A percentile compares a stretch with the other conserved stretches of the same genome.
phyloP scores from a whole-genome alignment of 345 rosid species.

The Salix caprea region DNA sequence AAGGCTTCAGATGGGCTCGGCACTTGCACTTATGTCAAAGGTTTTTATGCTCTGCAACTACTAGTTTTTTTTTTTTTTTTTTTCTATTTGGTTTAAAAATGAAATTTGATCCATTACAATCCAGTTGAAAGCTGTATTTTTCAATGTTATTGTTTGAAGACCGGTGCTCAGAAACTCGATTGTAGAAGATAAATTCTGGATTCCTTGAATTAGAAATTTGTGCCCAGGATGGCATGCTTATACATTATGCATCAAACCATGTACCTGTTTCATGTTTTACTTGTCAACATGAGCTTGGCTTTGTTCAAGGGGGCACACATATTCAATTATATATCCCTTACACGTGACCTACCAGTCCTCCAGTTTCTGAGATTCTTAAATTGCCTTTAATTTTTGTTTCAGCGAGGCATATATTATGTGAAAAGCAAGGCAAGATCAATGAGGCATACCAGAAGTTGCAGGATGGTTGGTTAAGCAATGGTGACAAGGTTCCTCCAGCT shows the following conservation, averaged over 20 bases:
- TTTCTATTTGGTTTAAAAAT: background rate
- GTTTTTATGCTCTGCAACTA: constrained; percentile 23
- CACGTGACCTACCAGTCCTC: background rate
- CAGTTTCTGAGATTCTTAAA: background rate
- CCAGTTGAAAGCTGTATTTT: background rate
- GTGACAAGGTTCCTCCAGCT: constrained; percentile 97
- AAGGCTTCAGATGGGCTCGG: constrained; percentile 88
- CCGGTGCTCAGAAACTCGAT: background rate
- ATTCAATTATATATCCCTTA: background rate
- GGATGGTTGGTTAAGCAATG: constrained; percentile 90
- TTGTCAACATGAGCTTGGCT: background rate
- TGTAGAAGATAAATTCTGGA: background rate
- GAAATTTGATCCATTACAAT: background rate
- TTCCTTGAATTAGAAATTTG: background rate
- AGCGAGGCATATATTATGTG: constrained; percentile 88
- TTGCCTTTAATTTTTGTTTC: constrained; percentile 19
- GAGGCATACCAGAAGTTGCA: constrained; percentile 92
- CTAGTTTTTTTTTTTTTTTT: background rate
- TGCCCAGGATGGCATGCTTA: background rate
- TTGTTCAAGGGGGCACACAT: background rate
- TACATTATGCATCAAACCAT: background rate
- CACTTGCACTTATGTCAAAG: constrained; percentile 96
- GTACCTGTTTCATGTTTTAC: background rate
- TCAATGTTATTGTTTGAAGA: background rate
- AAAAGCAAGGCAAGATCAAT: constrained; percentile 93